Evolutionary conservation across 2,329 filamentous ascomycete genomes (phyloP), one percentile per base, ranked within the genome.

Genomic region (Penicillium sclerotiorum): DNA sequence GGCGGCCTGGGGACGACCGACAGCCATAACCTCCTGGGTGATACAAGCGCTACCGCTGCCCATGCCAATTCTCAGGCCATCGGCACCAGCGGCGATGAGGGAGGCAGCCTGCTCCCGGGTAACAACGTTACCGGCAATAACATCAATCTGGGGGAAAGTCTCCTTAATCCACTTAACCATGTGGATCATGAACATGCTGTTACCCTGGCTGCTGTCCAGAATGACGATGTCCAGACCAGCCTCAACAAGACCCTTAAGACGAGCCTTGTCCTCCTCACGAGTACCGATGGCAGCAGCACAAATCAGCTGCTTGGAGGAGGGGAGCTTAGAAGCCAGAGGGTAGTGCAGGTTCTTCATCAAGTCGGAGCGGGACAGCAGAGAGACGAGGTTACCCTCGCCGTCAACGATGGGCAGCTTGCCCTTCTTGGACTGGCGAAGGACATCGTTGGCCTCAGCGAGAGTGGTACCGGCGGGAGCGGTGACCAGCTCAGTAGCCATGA

Each of bases 11-110:
- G 94, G 94, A 65, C 94, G 88, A 52, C 95, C 94, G 42, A 99
- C 93, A 62, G 94, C 94, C 94, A 99, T 99, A 69, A 99, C 95
- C 78, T 99, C 94, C 77, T 99, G 94, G 49, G 94, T 99, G 65
- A 99, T 99, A 76, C 94, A 99, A 68, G 94, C 94, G 68, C 90
- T 95, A 68, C 94, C 94, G 70, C 90, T 95, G 62, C 94, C 94
- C 94, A 99, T 99, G 71, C 94, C 94, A 69, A 99, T 99, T 71
- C 94, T 90, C 62, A 99, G 84, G 72, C 94, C 95, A 71, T 99
- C 94, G 51, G 90, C 93, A 70, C 94, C 94, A 60, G 93, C 94
- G 54, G 89, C 90, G 66, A 99, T 97, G 61, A 99, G 79, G 56
- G 83, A 79, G 45, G 95, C 94, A 60, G 94, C 94, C 80, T 99